phyloP scores from a whole-genome alignment of 805 yeast species.

The Starmerella riodocensis region DNA sequence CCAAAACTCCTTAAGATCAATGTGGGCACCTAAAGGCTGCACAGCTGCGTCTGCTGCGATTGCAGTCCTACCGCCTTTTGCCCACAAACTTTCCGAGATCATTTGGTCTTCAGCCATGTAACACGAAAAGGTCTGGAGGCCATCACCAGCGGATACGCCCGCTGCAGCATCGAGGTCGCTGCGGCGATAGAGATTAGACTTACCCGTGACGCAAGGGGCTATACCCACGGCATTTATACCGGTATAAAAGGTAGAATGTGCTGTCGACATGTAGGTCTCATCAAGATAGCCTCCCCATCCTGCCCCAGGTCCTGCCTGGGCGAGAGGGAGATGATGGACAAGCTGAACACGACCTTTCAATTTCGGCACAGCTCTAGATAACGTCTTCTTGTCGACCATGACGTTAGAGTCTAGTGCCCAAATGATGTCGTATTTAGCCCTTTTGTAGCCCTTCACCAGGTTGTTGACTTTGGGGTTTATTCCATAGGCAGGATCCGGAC shows the following conservation, averaged over 20 bases:
- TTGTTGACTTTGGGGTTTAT: slow-evolving; percentile 86
- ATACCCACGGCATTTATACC: slow-evolving; percentile 58
- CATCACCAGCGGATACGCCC: slow-evolving; percentile 24
- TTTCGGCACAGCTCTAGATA: slow-evolving; percentile 46
- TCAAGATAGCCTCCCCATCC: slow-evolving; percentile 58
- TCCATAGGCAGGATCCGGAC: slow-evolving; percentile 38
- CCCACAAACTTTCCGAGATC: slow-evolving; percentile 82
- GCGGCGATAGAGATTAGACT: slow-evolving; percentile 62
- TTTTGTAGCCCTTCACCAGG: slow-evolving; percentile 61
- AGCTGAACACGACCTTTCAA: slow-evolving; percentile 39
- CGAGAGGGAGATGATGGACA: slow-evolving; percentile 66
- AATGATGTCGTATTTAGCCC: slow-evolving; percentile 56
- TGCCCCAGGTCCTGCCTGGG: slow-evolving; percentile 12
- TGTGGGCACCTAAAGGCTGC: slow-evolving; percentile 44
- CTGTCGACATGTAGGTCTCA: slow-evolving; percentile 70
- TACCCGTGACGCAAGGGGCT: slow-evolving; percentile 88
- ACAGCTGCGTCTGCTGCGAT: slow-evolving; percentile 66
- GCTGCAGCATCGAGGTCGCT: slow-evolving; percentile 40
- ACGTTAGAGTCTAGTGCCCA: slow-evolving; percentile 85
- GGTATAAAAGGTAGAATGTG: slow-evolving; percentile 76
- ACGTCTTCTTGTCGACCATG: slow-evolving; percentile 54
- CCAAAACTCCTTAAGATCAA: slow-evolving; percentile 42
- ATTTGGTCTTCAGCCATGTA: slow-evolving; percentile 88
- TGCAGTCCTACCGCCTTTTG: slow-evolving; percentile 58
- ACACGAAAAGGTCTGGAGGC: slow-evolving; percentile 57